A percentile compares a stretch with the other conserved stretches of the same genome.
phyloP scores from a whole-genome alignment of 2,329 filamentous ascomycete genomes.

The Ophiostoma perfectum region DNA sequence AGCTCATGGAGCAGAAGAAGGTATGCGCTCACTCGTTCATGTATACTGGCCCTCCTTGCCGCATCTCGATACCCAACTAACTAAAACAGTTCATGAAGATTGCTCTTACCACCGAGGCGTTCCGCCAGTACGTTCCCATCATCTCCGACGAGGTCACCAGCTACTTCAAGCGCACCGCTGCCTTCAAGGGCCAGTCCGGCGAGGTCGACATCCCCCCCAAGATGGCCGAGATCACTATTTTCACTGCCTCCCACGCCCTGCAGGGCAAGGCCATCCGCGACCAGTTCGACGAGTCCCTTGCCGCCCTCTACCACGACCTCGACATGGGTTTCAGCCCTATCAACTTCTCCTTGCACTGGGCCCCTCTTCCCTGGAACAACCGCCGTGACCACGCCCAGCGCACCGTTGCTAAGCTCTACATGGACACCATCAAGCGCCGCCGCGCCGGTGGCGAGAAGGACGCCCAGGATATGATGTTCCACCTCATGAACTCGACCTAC shows the following conservation, averaged over 20 bases:
- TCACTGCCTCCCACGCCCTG: slow-evolving; percentile 70
- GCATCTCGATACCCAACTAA: slow-evolving; percentile 29
- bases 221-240: slow-evolving; percentile 74
- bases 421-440: slow-evolving; percentile 62
- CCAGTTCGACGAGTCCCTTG: slow-evolving; percentile 66
- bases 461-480: slow-evolving; percentile 68
- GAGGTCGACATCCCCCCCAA: slow-evolving; percentile 58
- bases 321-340: slow-evolving; percentile 73
- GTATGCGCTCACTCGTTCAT: too few species aligned
- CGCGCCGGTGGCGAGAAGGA: slow-evolving; percentile 44
- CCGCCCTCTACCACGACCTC: slow-evolving; percentile 71
- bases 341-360: slow-evolving; percentile 79
- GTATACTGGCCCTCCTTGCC: slow-evolving; percentile 37
- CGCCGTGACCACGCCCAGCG: slow-evolving; percentile 65
- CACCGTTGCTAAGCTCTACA: slow-evolving; percentile 71
- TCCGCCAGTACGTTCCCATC: slow-evolving; percentile 61
- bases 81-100: slow-evolving; percentile 57
- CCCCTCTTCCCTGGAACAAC: slow-evolving; percentile 69
- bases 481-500: slow-evolving; percentile 71
- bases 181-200: slow-evolving; percentile 56
- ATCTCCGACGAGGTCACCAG: slow-evolving; percentile 64
- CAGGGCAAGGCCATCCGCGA: slow-evolving; percentile 72
- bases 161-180: slow-evolving; percentile 54
- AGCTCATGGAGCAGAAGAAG: slow-evolving; percentile 86
- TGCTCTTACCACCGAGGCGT: slow-evolving; percentile 59